Conservation (phyloP, 495 filamentous ascomycete species). For the Penicillium roqueforti region DNA sequence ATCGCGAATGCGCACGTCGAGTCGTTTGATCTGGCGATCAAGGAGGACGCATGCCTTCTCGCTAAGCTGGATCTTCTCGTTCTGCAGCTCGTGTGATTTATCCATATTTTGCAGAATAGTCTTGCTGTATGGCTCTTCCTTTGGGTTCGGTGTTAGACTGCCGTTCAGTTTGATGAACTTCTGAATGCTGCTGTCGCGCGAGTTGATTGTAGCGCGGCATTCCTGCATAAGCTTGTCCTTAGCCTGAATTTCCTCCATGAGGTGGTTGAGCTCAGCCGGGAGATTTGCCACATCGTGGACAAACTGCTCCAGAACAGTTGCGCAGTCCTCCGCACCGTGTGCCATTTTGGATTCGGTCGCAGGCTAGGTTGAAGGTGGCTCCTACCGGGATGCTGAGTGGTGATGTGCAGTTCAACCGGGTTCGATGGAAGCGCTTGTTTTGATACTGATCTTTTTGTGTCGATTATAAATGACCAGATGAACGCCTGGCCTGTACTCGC, state of each 20-base stretch:
- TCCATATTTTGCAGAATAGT: slow-evolving; percentile 69
- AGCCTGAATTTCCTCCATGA: slow-evolving; percentile 89
- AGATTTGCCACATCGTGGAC: slow-evolving; percentile 87
- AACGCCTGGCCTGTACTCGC: neutral
- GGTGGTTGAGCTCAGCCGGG: slow-evolving; percentile 83
- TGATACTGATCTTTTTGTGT: neutral
- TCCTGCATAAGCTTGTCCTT: slow-evolving; percentile 81
- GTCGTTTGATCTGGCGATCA: slow-evolving; percentile 82
- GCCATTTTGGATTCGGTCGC: slow-evolving; percentile 27
- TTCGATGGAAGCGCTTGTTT: neutral
- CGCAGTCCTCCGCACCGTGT: slow-evolving; percentile 65
- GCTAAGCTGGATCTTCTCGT: slow-evolving; percentile 78
- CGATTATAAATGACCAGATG: neutral
- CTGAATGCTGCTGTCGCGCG: slow-evolving; percentile 77
- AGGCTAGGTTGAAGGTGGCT: neutral
- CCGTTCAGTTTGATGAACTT: slow-evolving; percentile 86
- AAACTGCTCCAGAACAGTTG: slow-evolving; percentile 88
- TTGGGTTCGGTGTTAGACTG: slow-evolving; percentile 74
- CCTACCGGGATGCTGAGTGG: neutral
- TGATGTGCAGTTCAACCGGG: neutral
- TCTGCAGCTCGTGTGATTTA: slow-evolving; percentile 67
- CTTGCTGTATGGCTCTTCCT: slow-evolving; percentile 71
- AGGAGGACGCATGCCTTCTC: slow-evolving; percentile 73
- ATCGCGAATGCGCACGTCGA: slow-evolving; percentile 83
- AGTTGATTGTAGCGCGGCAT: slow-evolving; percentile 66